Evolutionary conservation across 2,329 filamentous ascomycete species (phyloP), one percentile per base, ranked within the genome.

Genomic region (Stenocarpella maydis): DNA sequence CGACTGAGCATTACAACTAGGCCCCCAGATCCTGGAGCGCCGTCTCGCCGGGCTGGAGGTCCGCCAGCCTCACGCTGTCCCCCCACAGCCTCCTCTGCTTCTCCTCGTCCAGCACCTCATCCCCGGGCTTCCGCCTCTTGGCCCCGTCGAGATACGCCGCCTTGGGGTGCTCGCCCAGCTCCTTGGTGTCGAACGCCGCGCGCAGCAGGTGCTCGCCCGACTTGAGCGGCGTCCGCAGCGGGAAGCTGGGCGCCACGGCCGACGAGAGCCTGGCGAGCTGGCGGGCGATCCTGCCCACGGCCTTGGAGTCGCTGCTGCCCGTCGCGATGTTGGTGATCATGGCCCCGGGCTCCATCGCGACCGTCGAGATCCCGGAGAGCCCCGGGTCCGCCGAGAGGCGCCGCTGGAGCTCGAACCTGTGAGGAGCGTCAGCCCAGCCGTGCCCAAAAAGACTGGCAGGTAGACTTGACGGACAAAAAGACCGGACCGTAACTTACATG

Each of bases 331-430:
- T 67, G 3, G 75, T 79, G 4, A 68, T 47, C 74, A 80, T 79
- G 0, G 71, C 73, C 34, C 79, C 79, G 0, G 80, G 79, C 69
- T 81, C 79, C 43, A 80, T 71, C 14, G 74, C 74, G 2, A 81
- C 58, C 19, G 78, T 71, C 6, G 72, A 74, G 21, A 81, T 74
- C 19, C 75, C 74, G 28, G 72, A 74, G 3, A 80, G 72, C 1
- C 58, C 55, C 28, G 77, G 74, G 68, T 79, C 77, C 2, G 49
- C 67, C 21, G 73, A 70, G 28, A 79, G 69, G 10, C 77, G 76
- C 49, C 69, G 69, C 37, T 75, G 73, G 21, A 79, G 74, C 65
- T 79, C 77, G 41, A 73, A 74, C 73, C 76, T 76, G 21, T 19
- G 19, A 9, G 31, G 6, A 2, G 4, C 31, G 31, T 67, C 9